phyloP scores from a whole-genome alignment of 441 rosid genomes.

The Erysimum cheiri region DNA sequence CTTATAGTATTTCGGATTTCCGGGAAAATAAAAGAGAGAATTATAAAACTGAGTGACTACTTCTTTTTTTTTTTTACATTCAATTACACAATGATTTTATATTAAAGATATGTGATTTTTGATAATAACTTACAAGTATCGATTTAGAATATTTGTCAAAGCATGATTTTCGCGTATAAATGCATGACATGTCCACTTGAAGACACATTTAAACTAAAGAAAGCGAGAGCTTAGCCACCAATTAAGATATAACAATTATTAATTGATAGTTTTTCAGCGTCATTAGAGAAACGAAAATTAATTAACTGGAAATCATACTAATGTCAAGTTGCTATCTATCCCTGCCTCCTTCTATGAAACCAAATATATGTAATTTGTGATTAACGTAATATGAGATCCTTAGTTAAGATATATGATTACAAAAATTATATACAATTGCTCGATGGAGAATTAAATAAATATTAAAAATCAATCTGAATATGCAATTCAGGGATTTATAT shows the following conservation, averaged over 20 bases:
- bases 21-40: not conserved
- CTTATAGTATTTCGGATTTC: not conserved
- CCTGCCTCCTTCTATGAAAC: conserved; percentile 13
- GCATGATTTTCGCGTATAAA: not conserved
- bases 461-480: too few relatives aligned
- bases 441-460: too few relatives aligned
- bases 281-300: not conserved
- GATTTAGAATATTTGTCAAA: not conserved
- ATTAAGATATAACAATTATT: not conserved
- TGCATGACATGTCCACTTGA: not conserved
- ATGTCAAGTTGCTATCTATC: not conserved
- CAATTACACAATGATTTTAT: not conserved
- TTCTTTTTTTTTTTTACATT: not conserved
- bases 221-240: conserved; percentile 9
- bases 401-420: too few relatives aligned
- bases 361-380: not conserved
- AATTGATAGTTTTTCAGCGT: not conserved
- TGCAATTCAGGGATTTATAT: too few relatives aligned
- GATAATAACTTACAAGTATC: not conserved
- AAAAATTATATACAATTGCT: too few relatives aligned
- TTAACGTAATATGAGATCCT: not conserved
- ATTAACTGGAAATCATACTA: not conserved
- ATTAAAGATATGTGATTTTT: not conserved
- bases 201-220: conserved; percentile 23
- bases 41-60: too few relatives aligned